Evolutionary conservation across 2,329 filamentous ascomycete species (phyloP).

Genomic region (Cladophialophora chaetospira): DNA sequence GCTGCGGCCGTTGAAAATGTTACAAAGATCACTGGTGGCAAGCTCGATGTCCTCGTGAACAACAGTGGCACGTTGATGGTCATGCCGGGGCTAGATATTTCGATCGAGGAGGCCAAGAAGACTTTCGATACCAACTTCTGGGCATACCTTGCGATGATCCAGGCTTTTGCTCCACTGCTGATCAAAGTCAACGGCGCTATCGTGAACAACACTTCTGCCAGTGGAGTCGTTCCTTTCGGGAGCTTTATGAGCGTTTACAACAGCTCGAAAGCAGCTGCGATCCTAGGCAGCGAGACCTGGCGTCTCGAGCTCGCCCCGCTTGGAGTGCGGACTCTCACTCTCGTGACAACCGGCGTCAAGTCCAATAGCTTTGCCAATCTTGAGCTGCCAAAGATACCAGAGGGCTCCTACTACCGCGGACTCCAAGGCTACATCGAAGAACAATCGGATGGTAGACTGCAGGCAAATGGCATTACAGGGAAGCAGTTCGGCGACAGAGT

Average conservation of each 20-base stretch:
- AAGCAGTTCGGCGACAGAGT: conserved; percentile 20
- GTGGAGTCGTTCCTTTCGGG: conserved; percentile 23
- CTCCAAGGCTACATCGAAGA: conserved; percentile 17
- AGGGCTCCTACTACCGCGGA: conserved; percentile 21
- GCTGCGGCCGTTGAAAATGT: conserved; percentile 32
- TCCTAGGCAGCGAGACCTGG: conserved; percentile 22
- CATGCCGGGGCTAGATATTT: conserved; percentile 37
- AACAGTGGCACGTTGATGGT: conserved; percentile 45
- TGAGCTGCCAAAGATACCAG: conserved; percentile 9
- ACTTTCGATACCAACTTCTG: conserved; percentile 50
- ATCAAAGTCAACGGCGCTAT: conserved; percentile 34
- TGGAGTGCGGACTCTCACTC: conserved; percentile 23
- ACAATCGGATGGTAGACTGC: conserved; percentile 17
- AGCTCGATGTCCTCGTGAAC: conserved; percentile 48
- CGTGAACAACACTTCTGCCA: conserved; percentile 35
- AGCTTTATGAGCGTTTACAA: conserved; percentile 21
- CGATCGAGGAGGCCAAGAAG: conserved; percentile 37
- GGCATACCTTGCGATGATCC: conserved; percentile 41
- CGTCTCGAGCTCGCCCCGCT: conserved; percentile 25
- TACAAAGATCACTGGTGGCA: conserved; percentile 37
- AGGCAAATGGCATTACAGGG: conserved; percentile 17
- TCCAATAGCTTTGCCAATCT: conserved; percentile 18
- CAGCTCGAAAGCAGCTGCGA: conserved; percentile 23
- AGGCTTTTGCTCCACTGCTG: conserved; percentile 38
- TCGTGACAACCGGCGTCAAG: conserved; percentile 23